Evolutionary conservation across 768 basidiomycete species (phyloP).

Genomic region (Lactarius hatsudake): DNA sequence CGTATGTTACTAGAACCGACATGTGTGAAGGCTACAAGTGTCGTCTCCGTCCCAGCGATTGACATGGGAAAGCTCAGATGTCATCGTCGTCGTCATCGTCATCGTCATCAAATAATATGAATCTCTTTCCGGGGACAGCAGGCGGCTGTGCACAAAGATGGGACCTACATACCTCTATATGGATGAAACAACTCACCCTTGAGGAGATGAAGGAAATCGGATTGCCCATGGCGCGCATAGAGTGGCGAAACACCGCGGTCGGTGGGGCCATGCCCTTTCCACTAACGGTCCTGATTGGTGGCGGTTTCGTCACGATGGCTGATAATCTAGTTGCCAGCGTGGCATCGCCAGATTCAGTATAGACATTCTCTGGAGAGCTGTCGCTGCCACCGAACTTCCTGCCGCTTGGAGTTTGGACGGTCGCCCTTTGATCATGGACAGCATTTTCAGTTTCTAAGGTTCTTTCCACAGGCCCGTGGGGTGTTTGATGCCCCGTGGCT

Average conservation of each 20-base stretch:
- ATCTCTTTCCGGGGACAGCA: conserved; percentile 31
- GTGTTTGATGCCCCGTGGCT: neutral
- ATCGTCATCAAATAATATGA: conserved; percentile 33
- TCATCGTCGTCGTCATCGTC: conserved; percentile 33
- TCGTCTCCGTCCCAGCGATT: neutral
- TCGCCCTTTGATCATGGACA: neutral
- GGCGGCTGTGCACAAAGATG: neutral
- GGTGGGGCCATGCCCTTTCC: conserved; percentile 7
- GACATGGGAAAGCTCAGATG: conserved; percentile 15
- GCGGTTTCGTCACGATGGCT: neutral
- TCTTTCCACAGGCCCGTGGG: neutral
- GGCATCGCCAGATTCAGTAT: neutral
- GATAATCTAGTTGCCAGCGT: conserved; percentile 4
- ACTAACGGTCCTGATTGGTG: neutral
- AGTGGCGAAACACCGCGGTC: neutral
- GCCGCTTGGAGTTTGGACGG: conserved; percentile 14
- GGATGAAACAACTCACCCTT: conserved; percentile 11
- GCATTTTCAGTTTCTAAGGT: neutral
- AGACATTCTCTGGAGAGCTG: neutral
- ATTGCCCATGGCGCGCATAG: neutral
- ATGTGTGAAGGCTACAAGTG: neutral
- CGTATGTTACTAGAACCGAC: neutral
- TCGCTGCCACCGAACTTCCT: neutral
- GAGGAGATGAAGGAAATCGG: neutral
- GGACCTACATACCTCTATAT: conserved; percentile 1